Percentiles rank a stretch among this genome's conserved stretches.
Conservation (phyloP, 2,329 filamentous ascomycete species). For the Metarhizium brunneum region DNA sequence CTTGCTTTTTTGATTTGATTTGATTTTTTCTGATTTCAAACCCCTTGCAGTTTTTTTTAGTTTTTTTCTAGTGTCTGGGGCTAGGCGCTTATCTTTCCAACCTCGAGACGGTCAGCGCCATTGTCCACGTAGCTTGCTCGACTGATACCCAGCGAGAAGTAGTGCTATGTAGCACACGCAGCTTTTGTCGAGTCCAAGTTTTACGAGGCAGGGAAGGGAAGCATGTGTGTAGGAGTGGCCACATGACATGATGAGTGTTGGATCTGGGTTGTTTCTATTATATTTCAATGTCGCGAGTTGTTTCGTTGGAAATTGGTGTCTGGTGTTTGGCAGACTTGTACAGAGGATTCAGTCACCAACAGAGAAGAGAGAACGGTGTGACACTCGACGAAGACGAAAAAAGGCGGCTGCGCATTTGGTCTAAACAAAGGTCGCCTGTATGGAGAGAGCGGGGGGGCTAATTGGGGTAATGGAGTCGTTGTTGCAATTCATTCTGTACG, state of each 20-base stretch:
- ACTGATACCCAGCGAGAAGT: slow-evolving; percentile 10
- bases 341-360: neutral
- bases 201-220: neutral
- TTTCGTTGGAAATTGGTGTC: neutral
- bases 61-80: slow-evolving; percentile 10
- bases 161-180: neutral
- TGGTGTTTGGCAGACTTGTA: slow-evolving; percentile 1
- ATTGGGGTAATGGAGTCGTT: slow-evolving; percentile 21
- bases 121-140: slow-evolving; percentile 4
- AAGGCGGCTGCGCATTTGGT: neutral
- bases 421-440: neutral
- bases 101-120: neutral
- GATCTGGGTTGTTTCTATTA: neutral
- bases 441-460: slow-evolving; percentile 7
- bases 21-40: slow-evolving; percentile 7
- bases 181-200: slow-evolving; percentile 3
- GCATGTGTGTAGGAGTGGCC: neutral
- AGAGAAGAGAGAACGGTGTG: neutral
- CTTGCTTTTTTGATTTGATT: neutral
- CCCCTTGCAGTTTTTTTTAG: neutral
- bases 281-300: neutral
- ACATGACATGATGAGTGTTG: neutral
- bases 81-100: slow-evolving; percentile 6
- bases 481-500: slow-evolving; percentile 20
- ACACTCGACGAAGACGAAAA: neutral